Evolutionary conservation across 116 monocot species (phyloP).

Genomic region (Phalaenopsis hybrid): DNA sequence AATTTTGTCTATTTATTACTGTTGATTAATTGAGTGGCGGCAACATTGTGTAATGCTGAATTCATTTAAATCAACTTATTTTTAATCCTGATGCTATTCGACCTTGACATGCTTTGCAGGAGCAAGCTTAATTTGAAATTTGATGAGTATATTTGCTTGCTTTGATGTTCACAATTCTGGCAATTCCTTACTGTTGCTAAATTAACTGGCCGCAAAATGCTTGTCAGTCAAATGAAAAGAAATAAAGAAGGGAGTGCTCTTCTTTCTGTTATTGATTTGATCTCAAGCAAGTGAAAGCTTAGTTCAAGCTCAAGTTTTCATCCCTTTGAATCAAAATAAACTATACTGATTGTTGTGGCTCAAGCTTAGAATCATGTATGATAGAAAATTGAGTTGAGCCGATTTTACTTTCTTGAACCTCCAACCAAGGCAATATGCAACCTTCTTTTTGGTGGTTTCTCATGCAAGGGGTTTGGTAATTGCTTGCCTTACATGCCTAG

Average conservation of each 20-base stretch:
- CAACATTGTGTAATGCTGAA: neutral
- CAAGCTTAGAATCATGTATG: neutral
- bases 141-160: neutral
- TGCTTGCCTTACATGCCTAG: neutral
- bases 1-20: neutral
- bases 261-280: neutral
- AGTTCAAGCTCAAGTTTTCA: neutral
- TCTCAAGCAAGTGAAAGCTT: neutral
- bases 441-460: neutral
- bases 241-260: neutral
- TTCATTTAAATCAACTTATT: neutral
- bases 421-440: neutral
- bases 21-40: neutral
- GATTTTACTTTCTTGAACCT: neutral
- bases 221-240: neutral
- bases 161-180: neutral
- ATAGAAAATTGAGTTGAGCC: neutral
- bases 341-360: too few relatives aligned
- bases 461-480: neutral
- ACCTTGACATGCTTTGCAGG: neutral
- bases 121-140: neutral
- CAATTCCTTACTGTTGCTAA: neutral
- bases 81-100: neutral
- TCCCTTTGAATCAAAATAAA: neutral
- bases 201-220: neutral